Percentiles rank a stretch among this genome's conserved stretches.
phyloP scores from a whole-genome alignment of 371 early-diverging fungal genomes.

The Syncephalastrum racemosum region DNA sequence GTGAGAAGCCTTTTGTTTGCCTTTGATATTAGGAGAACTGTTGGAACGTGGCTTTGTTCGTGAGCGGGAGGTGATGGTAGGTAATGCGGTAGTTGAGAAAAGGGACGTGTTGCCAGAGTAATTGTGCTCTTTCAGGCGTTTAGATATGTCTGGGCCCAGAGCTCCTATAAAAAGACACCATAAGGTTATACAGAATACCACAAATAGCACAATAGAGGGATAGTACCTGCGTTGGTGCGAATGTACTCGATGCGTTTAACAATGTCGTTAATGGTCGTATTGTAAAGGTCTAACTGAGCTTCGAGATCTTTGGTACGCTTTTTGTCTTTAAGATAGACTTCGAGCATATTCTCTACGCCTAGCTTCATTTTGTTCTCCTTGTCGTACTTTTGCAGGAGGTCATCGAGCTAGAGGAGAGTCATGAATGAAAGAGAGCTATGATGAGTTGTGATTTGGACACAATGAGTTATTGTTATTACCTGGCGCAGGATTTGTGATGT shows the following conservation, averaged over 20 bases:
- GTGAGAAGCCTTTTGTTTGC: constrained; percentile 36
- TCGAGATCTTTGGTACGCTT: constrained; percentile 57
- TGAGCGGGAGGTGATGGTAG: constrained; percentile 21
- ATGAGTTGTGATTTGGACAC: neutral
- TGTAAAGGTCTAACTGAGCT: constrained; percentile 43
- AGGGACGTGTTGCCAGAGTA: constrained; percentile 31
- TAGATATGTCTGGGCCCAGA: constrained; percentile 22
- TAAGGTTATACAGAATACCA: constrained; percentile 5
- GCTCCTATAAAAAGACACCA: neutral
- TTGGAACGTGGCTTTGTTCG: constrained; percentile 40
- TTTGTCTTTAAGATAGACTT: constrained; percentile 41
- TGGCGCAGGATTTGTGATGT: constrained; percentile 16
- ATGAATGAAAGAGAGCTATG: neutral
- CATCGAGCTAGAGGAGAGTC: constrained; percentile 21
- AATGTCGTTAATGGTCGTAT: constrained; percentile 42
- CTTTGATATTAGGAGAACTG: constrained; percentile 31
- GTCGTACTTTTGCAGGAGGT: constrained; percentile 26
- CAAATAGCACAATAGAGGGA: neutral
- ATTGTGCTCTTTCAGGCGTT: constrained; percentile 35
- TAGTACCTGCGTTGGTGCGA: constrained; percentile 36
- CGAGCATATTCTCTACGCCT: constrained; percentile 50
- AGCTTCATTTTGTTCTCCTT: constrained; percentile 42
- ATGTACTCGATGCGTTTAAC: constrained; percentile 48
- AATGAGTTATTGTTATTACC: constrained; percentile 3
- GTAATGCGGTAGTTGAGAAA: constrained; percentile 34